These are phyloP conservation scores for Codiaeum variegatum DNA, from an alignment of 441 rosid genomes.

Conservation along the genomic window DNA sequence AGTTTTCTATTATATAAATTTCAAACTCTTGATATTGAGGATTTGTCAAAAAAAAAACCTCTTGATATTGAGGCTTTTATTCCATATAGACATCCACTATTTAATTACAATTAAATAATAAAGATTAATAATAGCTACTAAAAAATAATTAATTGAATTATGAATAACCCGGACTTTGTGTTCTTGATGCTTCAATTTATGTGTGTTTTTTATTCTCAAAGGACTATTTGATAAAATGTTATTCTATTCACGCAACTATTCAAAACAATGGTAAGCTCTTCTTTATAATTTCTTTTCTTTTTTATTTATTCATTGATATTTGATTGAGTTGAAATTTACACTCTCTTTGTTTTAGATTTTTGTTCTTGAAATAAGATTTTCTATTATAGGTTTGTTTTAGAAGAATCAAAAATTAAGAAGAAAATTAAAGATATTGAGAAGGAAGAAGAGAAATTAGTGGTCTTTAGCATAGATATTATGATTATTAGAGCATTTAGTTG, in stretches of 20 bases:
- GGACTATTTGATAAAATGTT: conserved; percentile 57
- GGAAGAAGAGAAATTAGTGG: conserved; percentile 42
- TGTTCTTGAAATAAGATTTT: no score
- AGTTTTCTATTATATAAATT: no score
- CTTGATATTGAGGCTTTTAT: no score
- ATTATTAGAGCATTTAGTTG: conserved; percentile 61
- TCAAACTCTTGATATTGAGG: no score
- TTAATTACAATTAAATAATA: no score
- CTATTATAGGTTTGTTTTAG: conserved; percentile 23
- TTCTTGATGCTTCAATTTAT: conserved; percentile 78
- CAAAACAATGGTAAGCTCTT: conserved; percentile 49
- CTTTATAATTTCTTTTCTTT: neutral
- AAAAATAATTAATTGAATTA: no score
- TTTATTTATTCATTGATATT: neutral
- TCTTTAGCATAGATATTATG: conserved; percentile 55
- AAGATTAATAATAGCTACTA: no score
- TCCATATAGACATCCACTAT: conserved; percentile 4
- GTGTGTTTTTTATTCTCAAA: conserved; percentile 74
- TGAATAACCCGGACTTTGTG: conserved; percentile 50
- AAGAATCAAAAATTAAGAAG: conserved; percentile 46
- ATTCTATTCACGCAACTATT: conserved; percentile 64
- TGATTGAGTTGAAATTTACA: no score
- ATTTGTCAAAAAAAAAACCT: no score
- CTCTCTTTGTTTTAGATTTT: no score
- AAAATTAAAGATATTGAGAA: conserved; percentile 51